Conservation (phyloP, 805 yeast species). For the Ogataea saltuana region DNA sequence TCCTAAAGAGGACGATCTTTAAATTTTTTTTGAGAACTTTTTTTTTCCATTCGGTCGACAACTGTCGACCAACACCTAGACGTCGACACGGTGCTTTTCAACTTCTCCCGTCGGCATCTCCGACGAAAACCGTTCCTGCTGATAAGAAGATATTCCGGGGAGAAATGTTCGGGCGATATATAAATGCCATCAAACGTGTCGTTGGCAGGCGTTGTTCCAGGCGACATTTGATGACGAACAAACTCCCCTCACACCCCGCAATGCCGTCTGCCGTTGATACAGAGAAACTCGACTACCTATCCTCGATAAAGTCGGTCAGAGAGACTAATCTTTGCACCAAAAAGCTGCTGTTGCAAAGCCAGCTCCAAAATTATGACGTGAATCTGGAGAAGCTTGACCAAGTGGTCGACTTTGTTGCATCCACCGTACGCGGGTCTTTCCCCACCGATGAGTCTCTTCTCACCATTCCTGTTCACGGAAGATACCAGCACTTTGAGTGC, state of each 20-base stretch:
- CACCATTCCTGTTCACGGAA: slow-evolving; percentile 63
- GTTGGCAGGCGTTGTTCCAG: too few species aligned
- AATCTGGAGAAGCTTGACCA: slow-evolving; percentile 42
- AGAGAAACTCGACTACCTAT: slow-evolving; percentile 36
- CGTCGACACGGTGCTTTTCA: slow-evolving; percentile 6
- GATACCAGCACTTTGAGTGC: slow-evolving; percentile 66
- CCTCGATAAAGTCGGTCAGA: slow-evolving; percentile 56
- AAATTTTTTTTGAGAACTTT: background rate
- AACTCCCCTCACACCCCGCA: background rate
- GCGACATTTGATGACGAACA: too few species aligned
- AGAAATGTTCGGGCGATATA: background rate
- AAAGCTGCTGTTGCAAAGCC: slow-evolving; percentile 38
- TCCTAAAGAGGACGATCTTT: too few species aligned
- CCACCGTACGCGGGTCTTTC: slow-evolving; percentile 47
- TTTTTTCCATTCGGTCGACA: background rate
- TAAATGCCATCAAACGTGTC: background rate
- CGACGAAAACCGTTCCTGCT: slow-evolving; percentile 23
- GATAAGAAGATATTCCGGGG: slow-evolving; percentile 4
- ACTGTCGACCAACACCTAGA: background rate
- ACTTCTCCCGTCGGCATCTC: slow-evolving; percentile 11
- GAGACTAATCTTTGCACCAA: slow-evolving; percentile 49
- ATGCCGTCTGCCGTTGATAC: slow-evolving; percentile 13
- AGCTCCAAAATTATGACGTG: slow-evolving; percentile 46
- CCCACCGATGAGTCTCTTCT: slow-evolving; percentile 40
- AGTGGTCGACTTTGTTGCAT: slow-evolving; percentile 47